Percentiles rank a stretch among this genome's conserved stretches.
Evolutionary conservation across 2,329 filamentous ascomycete genomes (phyloP).

Genomic region (Claviceps fusiformis): DNA sequence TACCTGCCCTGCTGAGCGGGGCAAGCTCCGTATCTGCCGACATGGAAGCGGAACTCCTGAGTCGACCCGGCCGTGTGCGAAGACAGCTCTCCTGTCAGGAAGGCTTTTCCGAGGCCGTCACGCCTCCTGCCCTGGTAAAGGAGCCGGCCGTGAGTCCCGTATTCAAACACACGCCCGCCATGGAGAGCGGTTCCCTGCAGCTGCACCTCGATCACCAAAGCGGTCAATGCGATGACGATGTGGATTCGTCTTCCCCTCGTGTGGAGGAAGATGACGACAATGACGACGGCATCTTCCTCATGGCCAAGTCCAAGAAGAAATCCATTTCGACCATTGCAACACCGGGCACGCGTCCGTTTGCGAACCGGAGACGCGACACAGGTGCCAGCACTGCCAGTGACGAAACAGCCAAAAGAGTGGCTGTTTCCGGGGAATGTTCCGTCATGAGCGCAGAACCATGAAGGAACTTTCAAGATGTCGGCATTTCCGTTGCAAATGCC

Average conservation of each 20-base stretch:
- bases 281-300: constrained; percentile 40
- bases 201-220: constrained; percentile 14
- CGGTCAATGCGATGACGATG: constrained; percentile 3
- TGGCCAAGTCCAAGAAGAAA: constrained; percentile 39
- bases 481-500: too few relatives aligned
- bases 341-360: constrained; percentile 18
- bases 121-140: constrained; percentile 37
- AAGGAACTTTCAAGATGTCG: too few relatives aligned
- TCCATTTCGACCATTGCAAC: constrained; percentile 11
- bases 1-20: constrained; percentile 49
- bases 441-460: neutral
- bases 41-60: constrained; percentile 41
- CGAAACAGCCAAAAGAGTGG: constrained; percentile 46
- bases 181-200: constrained; percentile 19
- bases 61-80: constrained; percentile 14
- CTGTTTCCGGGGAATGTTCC: neutral
- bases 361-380: constrained; percentile 39
- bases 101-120: constrained; percentile 37
- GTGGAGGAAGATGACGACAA: constrained; percentile 34
- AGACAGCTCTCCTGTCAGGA: constrained; percentile 32
- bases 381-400: constrained; percentile 48
- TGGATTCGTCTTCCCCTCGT: constrained; percentile 2
- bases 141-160: constrained; percentile 30
- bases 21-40: constrained; percentile 52
- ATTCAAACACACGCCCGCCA: constrained; percentile 18